phyloP scores from a whole-genome alignment of 139 green algal species.

The Haematococcus sp. region DNA sequence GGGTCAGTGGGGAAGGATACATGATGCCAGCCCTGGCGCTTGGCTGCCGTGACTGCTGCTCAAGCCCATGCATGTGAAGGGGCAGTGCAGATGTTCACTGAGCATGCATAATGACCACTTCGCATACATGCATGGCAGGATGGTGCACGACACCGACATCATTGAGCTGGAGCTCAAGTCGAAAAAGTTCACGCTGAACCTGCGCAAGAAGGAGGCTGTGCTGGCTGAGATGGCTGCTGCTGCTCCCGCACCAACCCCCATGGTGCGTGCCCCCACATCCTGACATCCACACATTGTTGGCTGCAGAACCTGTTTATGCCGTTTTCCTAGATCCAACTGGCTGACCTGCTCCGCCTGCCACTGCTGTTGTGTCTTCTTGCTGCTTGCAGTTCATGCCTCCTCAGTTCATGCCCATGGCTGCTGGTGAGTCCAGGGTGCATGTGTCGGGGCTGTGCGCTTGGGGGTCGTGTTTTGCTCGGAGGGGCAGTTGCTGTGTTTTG shows the following conservation, averaged over 20 bases:
- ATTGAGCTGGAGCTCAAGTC: conserved; percentile 94
- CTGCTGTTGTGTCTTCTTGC: neutral
- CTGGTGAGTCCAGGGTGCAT: neutral
- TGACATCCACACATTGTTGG: no score
- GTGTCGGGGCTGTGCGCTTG: neutral
- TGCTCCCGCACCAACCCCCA: no score
- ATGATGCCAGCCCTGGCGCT: no score
- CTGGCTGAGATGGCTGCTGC: conserved; percentile 19
- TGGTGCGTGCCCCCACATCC: no score
- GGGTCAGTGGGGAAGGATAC: no score
- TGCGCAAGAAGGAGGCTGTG: conserved; percentile 85
- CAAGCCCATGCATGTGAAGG: no score
- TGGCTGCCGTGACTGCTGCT: no score
- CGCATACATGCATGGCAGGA: conserved; percentile 49
- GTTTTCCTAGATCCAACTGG: neutral
- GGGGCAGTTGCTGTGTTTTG: no score
- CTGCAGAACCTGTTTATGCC: conserved; percentile 9
- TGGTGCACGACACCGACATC: conserved; percentile 93
- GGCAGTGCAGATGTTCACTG: no score
- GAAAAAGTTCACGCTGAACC: conserved; percentile 84
- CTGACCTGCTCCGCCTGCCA: no score
- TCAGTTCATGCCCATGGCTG: neutral
- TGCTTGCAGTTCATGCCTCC: neutral
- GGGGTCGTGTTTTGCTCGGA: no score
- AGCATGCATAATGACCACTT: no score